phyloP scores from a whole-genome alignment of 225 moss, liverwort and hornwort genomes.

The Lunularia cruciata region DNA sequence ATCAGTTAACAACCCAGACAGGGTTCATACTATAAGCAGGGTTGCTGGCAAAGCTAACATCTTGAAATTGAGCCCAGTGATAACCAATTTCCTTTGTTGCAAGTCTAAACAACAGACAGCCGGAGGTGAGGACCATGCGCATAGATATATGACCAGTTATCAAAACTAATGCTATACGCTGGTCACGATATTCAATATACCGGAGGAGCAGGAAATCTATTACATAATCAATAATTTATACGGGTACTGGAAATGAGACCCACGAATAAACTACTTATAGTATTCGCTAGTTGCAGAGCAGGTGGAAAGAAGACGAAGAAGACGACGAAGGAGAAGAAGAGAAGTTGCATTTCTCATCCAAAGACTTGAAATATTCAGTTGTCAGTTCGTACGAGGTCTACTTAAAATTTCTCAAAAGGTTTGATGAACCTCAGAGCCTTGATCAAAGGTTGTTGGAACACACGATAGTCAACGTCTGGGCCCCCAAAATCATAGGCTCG shows the following conservation, averaged over 20 bases:
- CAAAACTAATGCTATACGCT: neutral
- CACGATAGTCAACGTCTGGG: slow-evolving; percentile 1
- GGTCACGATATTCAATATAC: neutral
- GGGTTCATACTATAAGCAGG: slow-evolving; percentile 6
- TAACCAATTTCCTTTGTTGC: neutral
- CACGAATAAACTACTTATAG: no score
- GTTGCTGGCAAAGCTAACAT: neutral
- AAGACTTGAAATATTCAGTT: neutral
- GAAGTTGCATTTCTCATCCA: neutral
- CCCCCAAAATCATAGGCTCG: slow-evolving; percentile 1
- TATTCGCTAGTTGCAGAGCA: neutral
- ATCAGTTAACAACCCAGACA: neutral
- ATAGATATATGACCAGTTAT: neutral
- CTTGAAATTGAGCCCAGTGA: slow-evolving; percentile 7
- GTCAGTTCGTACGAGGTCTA: neutral
- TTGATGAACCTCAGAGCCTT: neutral
- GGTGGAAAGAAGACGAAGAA: no score
- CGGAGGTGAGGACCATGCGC: neutral
- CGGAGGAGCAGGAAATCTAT: neutral
- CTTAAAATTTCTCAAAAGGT: neutral
- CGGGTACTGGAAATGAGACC: no score
- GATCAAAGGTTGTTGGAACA: neutral
- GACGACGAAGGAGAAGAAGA: no score
- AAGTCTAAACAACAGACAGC: slow-evolving; percentile 3
- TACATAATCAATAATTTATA: no score